A percentile compares a stretch with the other conserved stretches of the same genome.
Conservation (phyloP, 31 red algal species). For the Pterothamnion heteromorphum region DNA sequence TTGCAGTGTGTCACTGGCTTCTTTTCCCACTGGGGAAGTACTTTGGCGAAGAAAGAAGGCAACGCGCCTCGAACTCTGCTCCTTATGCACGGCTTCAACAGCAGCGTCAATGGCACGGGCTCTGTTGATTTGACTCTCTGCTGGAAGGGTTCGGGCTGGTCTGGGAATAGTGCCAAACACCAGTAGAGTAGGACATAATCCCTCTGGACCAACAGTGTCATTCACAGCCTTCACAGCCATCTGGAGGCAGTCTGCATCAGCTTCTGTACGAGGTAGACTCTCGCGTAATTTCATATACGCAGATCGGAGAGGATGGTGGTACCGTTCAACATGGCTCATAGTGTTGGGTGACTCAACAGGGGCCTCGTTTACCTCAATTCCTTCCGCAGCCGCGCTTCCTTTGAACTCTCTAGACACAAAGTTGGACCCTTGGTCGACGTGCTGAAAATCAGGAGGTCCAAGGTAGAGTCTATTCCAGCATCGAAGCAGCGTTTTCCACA, state of each 20-base stretch:
- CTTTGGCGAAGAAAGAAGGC: not conserved
- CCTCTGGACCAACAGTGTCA: conserved; percentile 43
- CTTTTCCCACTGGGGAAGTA: not conserved
- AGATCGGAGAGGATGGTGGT: conserved; percentile 21
- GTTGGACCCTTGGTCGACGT: conserved; percentile 28
- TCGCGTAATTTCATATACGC: not conserved
- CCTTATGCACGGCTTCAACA: not conserved
- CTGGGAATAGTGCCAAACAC: conserved; percentile 42
- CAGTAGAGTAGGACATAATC: conserved; percentile 7
- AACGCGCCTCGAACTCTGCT: not conserved
- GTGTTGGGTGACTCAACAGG: conserved; percentile 32
- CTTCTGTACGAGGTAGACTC: not conserved
- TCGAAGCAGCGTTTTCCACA: conserved; percentile 18
- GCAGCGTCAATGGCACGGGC: conserved; percentile 12
- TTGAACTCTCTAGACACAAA: conserved; percentile 27
- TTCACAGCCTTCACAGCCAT: conserved; percentile 48
- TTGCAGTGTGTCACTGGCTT: not conserved
- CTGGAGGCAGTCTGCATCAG: not conserved
- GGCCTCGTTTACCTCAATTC: not conserved
- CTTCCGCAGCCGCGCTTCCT: not conserved
- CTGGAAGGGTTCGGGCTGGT: not conserved
- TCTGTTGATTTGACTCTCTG: conserved; percentile 2
- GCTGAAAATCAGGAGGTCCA: conserved; percentile 29
- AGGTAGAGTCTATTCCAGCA: not conserved
- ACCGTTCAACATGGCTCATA: conserved; percentile 44